Conservation (phyloP, 2,329 filamentous ascomycete genomes). For the Calonectria fujianensis region DNA sequence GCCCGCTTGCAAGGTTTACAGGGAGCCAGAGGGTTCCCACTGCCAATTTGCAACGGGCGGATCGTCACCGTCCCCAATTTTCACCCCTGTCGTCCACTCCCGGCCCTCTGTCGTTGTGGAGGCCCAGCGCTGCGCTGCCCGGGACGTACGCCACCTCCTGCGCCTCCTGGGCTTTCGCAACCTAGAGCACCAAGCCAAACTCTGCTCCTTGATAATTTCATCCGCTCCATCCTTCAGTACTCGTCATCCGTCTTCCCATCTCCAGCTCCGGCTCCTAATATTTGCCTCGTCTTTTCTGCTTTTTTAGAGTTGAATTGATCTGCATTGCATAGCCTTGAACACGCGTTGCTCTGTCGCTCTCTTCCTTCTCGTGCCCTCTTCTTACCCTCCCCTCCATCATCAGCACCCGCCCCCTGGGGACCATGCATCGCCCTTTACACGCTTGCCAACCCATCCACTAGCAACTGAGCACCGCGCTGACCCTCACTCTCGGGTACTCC, state of each 20-base stretch:
- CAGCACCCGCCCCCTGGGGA: conserved; percentile 22
- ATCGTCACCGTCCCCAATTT: conserved; percentile 53
- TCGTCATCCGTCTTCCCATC: conserved; percentile 17
- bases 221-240: conserved; percentile 28
- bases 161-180: conserved; percentile 52
- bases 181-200: conserved; percentile 39
- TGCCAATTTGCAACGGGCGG: conserved; percentile 55
- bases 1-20: conserved; percentile 47
- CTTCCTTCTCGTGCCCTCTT: conserved; percentile 18
- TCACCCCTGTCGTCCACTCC: conserved; percentile 27
- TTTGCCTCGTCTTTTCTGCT: conserved; percentile 13
- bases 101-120: conserved; percentile 6
- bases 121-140: conserved; percentile 35
- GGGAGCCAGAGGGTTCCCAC: conserved; percentile 44
- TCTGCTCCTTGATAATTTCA: conserved; percentile 37
- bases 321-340: conserved; percentile 29
- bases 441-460: conserved; percentile 32
- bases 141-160: conserved; percentile 56
- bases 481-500: conserved; percentile 32
- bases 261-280: conserved; percentile 23
- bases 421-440: conserved; percentile 34
- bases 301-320: conserved; percentile 29
- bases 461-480: conserved; percentile 35
- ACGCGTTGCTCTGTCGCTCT: conserved; percentile 20
- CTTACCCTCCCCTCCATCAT: conserved; percentile 14